Conservation (phyloP, 2,329 filamentous ascomycete species). For the Penicillium glabrum region DNA sequence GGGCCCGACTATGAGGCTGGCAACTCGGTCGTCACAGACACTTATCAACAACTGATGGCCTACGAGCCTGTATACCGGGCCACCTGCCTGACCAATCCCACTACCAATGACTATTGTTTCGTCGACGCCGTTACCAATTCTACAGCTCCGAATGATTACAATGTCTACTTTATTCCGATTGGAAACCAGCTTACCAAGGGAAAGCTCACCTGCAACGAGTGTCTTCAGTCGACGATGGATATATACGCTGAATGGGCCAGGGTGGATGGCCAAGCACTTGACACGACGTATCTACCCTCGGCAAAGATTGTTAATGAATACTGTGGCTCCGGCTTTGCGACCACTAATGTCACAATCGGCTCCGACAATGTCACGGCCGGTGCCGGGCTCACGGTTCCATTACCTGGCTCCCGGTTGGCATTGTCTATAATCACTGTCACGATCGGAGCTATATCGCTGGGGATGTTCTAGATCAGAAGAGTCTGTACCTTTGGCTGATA, state of each 20-base stretch:
- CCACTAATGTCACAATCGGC: slow-evolving; percentile 44
- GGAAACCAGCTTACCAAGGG: slow-evolving; percentile 68
- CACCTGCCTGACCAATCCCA: slow-evolving; percentile 71
- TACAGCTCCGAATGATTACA: slow-evolving; percentile 68
- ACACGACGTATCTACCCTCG: slow-evolving; percentile 67
- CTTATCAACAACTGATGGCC: slow-evolving; percentile 71
- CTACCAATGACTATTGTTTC: slow-evolving; percentile 70
- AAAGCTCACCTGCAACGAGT: slow-evolving; percentile 72
- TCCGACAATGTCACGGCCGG: slow-evolving; percentile 10
- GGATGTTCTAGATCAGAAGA: slow-evolving; percentile 6
- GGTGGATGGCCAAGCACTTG: slow-evolving; percentile 66
- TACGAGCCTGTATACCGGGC: slow-evolving; percentile 79
- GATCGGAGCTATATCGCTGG: slow-evolving; percentile 4
- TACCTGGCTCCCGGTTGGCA: slow-evolving; percentile 4
- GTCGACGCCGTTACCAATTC: slow-evolving; percentile 79
- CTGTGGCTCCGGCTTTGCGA: slow-evolving; percentile 58
- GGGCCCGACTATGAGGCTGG: slow-evolving; percentile 65
- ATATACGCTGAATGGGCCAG: slow-evolving; percentile 71
- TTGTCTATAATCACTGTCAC: slow-evolving; percentile 8
- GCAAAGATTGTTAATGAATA: slow-evolving; percentile 70
- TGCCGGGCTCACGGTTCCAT: slow-evolving; percentile 4
- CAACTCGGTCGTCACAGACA: slow-evolving; percentile 70
- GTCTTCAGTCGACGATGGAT: slow-evolving; percentile 77
- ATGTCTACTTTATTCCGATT: slow-evolving; percentile 82
- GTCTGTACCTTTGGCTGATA: background rate